Base-by-base conservation (phyloP, 306 rosid species). In the Casuarina equisetifolia region DNA sequence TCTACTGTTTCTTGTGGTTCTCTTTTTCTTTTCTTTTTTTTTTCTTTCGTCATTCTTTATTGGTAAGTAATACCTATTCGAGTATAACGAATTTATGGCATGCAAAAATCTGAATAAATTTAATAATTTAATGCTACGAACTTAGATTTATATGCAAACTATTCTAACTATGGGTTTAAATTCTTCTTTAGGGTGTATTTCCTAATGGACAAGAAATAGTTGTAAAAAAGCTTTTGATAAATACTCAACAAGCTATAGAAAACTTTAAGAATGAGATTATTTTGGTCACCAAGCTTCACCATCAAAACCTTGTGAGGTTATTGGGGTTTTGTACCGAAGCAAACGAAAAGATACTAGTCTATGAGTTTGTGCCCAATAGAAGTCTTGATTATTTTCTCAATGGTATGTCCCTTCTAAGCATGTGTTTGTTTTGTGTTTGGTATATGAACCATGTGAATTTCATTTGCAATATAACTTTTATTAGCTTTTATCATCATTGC, bases 381-480 rank as follows among this genome's bases (percentile, higher is more conserved):
- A 89, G 93, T 54, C 91, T 91, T 36, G 88, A 88, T 20, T 46
- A 83, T 8, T 69, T 80, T 39, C 1, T 89, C 45, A 89, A 87
- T 51, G 89, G 92, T 91, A 80, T 3, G 77, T 64, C 13, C 38
- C 2, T 52, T 55, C 74, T 72, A 25, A 25, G 32, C 32, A 25
- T 1, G 32, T 25, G 1, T 57, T 45, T 5, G 0, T 9, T 48
- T 45, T 16, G n/a, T 36, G 73, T 43, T 64, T 50, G 52, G 10
- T 45, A 25, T 25, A 10, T 46, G 16, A 61, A 67, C 50, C 11
- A 46, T 46, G 10, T 72, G 32, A 25, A 25, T 25, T 25, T 25
- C 32, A 25, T 25, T 25, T 25, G 32, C 32, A 25, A 25, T 1
- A 25, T 25, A 25, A 25, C 32, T 25, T 25, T 25, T 25, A 25